Evolutionary conservation across 2,329 filamentous ascomycete species (phyloP), one percentile per base, ranked within the genome.

Genomic region (Penicillium hordei): DNA sequence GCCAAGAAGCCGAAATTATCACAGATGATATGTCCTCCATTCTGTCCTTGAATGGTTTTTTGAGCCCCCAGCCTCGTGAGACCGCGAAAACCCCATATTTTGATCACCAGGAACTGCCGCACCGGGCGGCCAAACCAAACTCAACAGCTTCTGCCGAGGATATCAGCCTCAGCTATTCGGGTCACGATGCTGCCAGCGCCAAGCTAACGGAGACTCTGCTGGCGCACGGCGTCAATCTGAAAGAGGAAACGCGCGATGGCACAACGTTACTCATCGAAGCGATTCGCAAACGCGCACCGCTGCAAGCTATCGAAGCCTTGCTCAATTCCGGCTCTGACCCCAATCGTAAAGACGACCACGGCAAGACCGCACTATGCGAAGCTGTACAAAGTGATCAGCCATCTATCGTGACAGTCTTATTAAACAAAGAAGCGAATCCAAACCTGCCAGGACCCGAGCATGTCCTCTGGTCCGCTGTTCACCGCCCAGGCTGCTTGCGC

Each of bases 381-480:
- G 84, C 86, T 5, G 85, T 89, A 52, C 78, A 80, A 48, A 76
- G 76, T 19, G 80, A 79, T 12, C 80, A 86, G 6, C 73, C 81
- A 48, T 85, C 88, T 57, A 76, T 88, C 1, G 81, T 87, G 58
- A 77, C 73, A 1, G 68, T 76, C 4, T 70, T 85, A 17, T 72
- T 86, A 2, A 79, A 88, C 51, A 80, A 86, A 54, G 81, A 83
- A 3, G 88, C 87, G 2, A 82, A 89, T 65, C 82, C 86, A 9
- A 90, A 90, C 68, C 76, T 89, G 6, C 87, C 87, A 1, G 86
- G 85, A 1, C 86, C 86, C 12, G 88, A 89, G 71, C 84, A 89
- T 74, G 83, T 86, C 72, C 79, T 90, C 25, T 87, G 87, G 87
- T 85, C 86, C 2, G 79, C 86, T 0, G 82, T 82, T 0, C 84